Conservation (phyloP, 495 filamentous ascomycete genomes). For the Cryomyces minteri region DNA sequence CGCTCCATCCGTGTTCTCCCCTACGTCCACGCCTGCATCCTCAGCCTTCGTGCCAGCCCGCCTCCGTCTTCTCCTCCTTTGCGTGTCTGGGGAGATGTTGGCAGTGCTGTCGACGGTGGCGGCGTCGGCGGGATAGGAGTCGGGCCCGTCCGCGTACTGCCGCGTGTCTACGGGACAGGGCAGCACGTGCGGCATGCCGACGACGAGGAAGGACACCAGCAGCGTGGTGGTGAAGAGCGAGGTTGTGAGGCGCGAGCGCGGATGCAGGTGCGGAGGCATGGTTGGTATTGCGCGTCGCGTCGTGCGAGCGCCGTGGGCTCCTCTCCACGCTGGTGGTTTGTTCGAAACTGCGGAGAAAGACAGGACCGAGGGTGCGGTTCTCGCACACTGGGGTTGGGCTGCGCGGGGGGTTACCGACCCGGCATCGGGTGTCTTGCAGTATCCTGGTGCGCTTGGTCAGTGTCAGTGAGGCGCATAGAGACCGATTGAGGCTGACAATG, state of each 20-base stretch:
- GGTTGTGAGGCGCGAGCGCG: constrained; percentile 73
- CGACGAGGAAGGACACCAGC: constrained; percentile 75
- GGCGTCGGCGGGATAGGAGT: constrained; percentile 25
- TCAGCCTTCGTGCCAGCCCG: constrained; percentile 12
- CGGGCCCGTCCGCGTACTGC: constrained; percentile 37
- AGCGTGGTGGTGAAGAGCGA: constrained; percentile 93
- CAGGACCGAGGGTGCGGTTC: too few species aligned
- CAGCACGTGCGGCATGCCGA: constrained; percentile 77
- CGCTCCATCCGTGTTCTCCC: constrained; percentile 3
- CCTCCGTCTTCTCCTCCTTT: constrained; percentile 26
- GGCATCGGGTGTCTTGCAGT: too few species aligned
- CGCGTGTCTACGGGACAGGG: constrained; percentile 73
- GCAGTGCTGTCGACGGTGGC: constrained; percentile 8
- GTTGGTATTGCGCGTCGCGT: constrained; percentile 1
- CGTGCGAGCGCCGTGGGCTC: too few species aligned
- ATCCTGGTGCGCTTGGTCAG: too few species aligned
- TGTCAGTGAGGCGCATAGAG: too few species aligned
- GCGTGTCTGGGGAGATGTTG: neutral
- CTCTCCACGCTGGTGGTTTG: too few species aligned
- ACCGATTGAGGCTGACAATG: too few species aligned
- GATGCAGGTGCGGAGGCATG: constrained; percentile 88
- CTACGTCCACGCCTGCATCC: constrained; percentile 20
- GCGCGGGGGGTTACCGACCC: too few species aligned
- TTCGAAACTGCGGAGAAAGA: too few species aligned
- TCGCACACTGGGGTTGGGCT: too few species aligned